Base-by-base conservation (phyloP, 176 grass and related monocot species). In the Hordeum marinum region DNA sequence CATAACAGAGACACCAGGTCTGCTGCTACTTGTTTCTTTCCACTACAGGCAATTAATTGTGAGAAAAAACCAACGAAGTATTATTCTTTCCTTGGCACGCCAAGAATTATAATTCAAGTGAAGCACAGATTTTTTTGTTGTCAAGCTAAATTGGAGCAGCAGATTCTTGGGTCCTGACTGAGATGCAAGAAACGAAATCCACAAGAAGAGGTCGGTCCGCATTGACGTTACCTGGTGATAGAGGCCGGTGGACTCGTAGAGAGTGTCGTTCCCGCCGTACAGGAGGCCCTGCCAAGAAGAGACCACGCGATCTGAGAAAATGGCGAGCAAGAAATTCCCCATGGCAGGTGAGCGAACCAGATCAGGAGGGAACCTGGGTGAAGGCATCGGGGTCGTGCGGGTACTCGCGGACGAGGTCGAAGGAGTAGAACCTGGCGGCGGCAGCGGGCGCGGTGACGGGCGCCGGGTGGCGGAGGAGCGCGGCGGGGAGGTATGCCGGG, bases 181-280 rank as follows among this genome's bases (percentile, higher is more conserved):
- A 18, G 27, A 36, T 58, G 54, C 15, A 41, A 46, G 50, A 73
- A 54, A 79, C 12, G 24, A 69, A 14, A 58, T 31, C n/a, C 1
- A 27, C 35, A 60, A 72, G 40, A 78, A 42, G 24, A 29, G 42
- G n/a, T 54, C n/a, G 48, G 48, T 52, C 8, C 37, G 18, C 25
- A 14, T 7, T 31, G 29, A 0, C 42, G 63, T 87, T 91, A 95
- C 95, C 91, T 85, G 88, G 46, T 77, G 15, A 70, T 98, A 87
- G 6, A 98, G 93, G 70, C 95, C 95, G 60, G 95, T 98, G 6
- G 95, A 98, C 85, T 98, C 95, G 60, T 89, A 90, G 45, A 95
- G 78, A 36, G 87, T 92, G 71, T 93, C 93, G 90, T 98, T 95
- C 64, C 87, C 93, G 67, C 79, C 95, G 83, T 98, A 98, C 59